A percentile compares a stretch with the other conserved stretches of the same genome.
These are phyloP conservation scores for Boechera stricta DNA, from an alignment of 345 rosid species.

Conservation along the genomic window DNA sequence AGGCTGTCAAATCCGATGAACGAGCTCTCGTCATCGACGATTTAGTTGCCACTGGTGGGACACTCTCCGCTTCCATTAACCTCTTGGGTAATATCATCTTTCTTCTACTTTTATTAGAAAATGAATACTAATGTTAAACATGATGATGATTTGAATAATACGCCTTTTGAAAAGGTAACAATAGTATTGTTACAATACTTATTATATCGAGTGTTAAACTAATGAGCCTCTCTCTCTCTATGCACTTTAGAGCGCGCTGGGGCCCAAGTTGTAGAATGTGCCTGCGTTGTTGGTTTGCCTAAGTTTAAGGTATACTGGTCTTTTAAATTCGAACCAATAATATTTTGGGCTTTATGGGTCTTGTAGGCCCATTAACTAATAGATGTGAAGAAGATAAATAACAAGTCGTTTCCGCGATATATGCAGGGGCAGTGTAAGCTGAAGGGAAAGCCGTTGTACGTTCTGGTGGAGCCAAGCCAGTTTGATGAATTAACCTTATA, in stretches of 20 bases:
- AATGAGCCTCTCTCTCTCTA: background rate
- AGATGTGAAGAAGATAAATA: background rate
- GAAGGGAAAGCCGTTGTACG: conserved; percentile 72
- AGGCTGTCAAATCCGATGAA: conserved; percentile 72
- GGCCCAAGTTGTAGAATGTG: conserved; percentile 90
- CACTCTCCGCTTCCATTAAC: conserved; percentile 83
- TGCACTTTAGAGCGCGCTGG: conserved; percentile 67
- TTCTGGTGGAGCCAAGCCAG: conserved; percentile 65
- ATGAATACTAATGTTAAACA: background rate
- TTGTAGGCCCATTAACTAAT: background rate
- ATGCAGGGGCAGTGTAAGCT: conserved; percentile 73
- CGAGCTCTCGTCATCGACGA: conserved; percentile 80
- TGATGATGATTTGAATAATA: background rate
- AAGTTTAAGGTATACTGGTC: conserved; percentile 56
- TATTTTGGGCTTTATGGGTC: background rate
- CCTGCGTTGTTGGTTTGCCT: conserved; percentile 84
- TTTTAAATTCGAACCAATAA: background rate
- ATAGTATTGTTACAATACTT: background rate
- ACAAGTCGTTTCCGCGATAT: background rate
- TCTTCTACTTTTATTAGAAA: background rate
- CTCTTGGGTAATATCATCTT: conserved; percentile 62
- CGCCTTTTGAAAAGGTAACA: background rate
- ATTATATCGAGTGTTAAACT: background rate
- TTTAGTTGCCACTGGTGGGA: conserved; percentile 94
- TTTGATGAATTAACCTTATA: conserved; percentile 6